Conservation (phyloP, 1,284 basidiomycete genomes). For the Grifola frondosa region DNA sequence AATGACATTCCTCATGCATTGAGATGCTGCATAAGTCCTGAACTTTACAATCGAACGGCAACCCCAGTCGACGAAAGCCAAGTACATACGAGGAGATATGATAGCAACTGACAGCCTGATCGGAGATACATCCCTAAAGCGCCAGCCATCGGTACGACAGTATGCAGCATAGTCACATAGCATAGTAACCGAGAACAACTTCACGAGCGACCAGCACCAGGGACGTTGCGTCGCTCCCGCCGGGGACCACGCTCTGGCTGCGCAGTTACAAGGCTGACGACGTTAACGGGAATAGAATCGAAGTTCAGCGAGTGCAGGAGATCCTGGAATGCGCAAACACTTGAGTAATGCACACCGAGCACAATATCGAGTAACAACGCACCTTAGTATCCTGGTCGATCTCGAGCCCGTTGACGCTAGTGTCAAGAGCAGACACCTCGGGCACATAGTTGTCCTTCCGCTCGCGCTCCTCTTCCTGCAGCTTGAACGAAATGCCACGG, state of each 20-base stretch:
- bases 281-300: conserved; percentile 78
- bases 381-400: conserved; percentile 93
- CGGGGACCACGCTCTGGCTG: conserved; percentile 73
- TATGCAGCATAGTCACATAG: conserved; percentile 28
- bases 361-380: conserved; percentile 27
- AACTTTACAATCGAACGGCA: conserved; percentile 21
- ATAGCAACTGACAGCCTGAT: conserved; percentile 15
- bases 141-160: conserved; percentile 12
- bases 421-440: conserved; percentile 93
- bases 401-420: conserved; percentile 71
- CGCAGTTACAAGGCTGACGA: conserved; percentile 67
- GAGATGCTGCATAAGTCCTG: no score
- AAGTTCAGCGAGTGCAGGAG: conserved; percentile 90
- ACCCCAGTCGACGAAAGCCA: conserved; percentile 17
- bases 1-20: no score
- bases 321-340: conserved; percentile 46
- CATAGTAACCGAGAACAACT: conserved; percentile 19
- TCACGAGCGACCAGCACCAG: conserved; percentile 68
- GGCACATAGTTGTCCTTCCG: conserved; percentile 99
- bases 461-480: conserved; percentile 99
- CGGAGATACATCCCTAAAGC: conserved; percentile 14
- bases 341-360: not conserved
- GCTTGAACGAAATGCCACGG: conserved; percentile 99
- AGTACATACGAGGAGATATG: conserved; percentile 21
- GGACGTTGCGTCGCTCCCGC: conserved; percentile 79